Evolutionary conservation across 768 basidiomycete genomes (phyloP), one percentile per base, ranked within the genome.

Genomic region (Leccinum uliginosum): DNA sequence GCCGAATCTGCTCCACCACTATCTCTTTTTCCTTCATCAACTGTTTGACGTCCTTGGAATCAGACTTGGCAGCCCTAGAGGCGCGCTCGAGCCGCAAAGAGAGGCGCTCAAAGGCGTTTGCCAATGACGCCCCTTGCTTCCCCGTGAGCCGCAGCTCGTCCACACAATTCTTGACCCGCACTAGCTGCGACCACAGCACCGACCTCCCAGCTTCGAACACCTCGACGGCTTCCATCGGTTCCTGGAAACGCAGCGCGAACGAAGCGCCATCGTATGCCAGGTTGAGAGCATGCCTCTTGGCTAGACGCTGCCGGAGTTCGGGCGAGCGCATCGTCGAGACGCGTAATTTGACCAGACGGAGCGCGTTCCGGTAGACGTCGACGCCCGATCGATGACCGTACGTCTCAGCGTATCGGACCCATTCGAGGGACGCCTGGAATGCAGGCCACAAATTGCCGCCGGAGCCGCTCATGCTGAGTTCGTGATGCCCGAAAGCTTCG

Each of bases 171-270:
- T 60, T 62, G 8, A 51, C 64, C 19, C 65, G 69, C 50, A 62
- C 68, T 1, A 70, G 56, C 34, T 75, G 74, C 15, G 62, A 59
- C 75, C 74, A 76, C 51, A 75, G 29, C 8, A 73, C n/a, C 5
- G 68, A 68, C 15, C 75, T 63, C 3, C 71, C 74, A 12, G 56
- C 53, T 47, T 75, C 74, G 6, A 75, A 61, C 1, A 58, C 47
- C 45, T 71, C 72, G 21, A 75, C 50, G 1, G 70, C 74, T 43
- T 64, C 65, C 6, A 59, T 35, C n/a, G 54, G 62, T 4, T 68
- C 57, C 11, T 57, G 57, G 51, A 57, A 62, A 45, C 65, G 63
- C 50, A 72, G 40, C 1, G 69, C 62, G 32, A 69, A 65, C 4
- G 70, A 61, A 1, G 70, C 68, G 1, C 67, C 73, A 14, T 67